These are phyloP conservation scores for Clarireedia hainanense DNA, from an alignment of 2,329 filamentous ascomycete genomes.

Conservation along the genomic window DNA sequence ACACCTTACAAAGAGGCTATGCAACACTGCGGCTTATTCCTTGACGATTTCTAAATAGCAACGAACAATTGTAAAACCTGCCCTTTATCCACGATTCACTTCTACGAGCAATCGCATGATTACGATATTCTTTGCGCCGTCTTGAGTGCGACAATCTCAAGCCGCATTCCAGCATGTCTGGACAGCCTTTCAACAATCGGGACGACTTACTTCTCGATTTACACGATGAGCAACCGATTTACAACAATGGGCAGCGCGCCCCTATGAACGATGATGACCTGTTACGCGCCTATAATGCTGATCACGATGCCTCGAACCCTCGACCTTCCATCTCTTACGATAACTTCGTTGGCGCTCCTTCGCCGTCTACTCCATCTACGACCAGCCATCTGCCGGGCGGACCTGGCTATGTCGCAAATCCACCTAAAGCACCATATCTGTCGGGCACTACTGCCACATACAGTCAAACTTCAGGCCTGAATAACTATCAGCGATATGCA, in stretches of 20 bases:
- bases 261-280: conserved; percentile 77
- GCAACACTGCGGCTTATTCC: conserved; percentile 3
- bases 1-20: conserved; percentile 15
- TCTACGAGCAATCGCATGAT: conserved; percentile 14
- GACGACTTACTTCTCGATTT: conserved; percentile 66
- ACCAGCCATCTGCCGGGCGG: conserved; percentile 32
- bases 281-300: conserved; percentile 58
- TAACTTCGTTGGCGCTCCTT: conserved; percentile 74
- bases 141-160: conserved; percentile 21
- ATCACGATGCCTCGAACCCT: conserved; percentile 53
- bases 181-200: conserved; percentile 40
- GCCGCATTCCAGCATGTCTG: conserved; percentile 47
- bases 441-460: conserved; percentile 17
- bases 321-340: conserved; percentile 91
- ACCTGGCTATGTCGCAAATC: conserved; percentile 22
- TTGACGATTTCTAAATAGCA: not conserved
- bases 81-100: not conserved
- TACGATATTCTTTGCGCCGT: conserved; percentile 14
- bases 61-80: not conserved
- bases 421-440: conserved; percentile 20
- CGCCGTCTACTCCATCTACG: conserved; percentile 40
- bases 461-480: conserved; percentile 72
- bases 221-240: conserved; percentile 62
- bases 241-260: conserved; percentile 69
- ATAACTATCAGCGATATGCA: conserved; percentile 88